Conservation (phyloP, 1,284 basidiomycete species). For the Earliella scabrosa region DNA sequence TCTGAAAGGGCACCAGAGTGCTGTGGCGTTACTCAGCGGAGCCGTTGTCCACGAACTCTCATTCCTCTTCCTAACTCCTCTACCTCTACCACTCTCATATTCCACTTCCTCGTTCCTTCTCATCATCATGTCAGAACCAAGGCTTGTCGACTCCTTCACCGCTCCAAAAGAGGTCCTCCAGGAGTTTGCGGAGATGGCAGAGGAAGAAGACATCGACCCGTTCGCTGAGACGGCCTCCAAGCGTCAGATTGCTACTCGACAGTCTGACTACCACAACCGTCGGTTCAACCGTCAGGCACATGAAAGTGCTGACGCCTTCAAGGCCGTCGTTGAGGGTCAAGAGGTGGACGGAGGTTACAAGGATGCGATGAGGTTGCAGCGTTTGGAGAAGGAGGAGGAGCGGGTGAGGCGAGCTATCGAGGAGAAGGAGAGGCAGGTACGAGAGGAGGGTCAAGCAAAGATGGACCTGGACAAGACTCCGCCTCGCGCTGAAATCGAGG, state of each 20-base stretch:
- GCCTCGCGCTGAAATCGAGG: slow-evolving; percentile 74
- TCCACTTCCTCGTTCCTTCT: slow-evolving; percentile 1
- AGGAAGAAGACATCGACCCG: slow-evolving; percentile 91
- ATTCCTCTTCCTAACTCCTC: background rate
- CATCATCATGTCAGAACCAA: slow-evolving; percentile 39
- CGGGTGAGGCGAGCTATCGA: slow-evolving; percentile 86
- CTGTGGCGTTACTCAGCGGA: slow-evolving; percentile 25
- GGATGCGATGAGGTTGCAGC: slow-evolving; percentile 93
- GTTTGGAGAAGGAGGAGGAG: slow-evolving; percentile 93
- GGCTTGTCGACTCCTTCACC: slow-evolving; percentile 83
- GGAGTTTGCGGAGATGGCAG: slow-evolving; percentile 92
- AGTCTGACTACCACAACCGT: slow-evolving; percentile 95
- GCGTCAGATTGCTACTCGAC: slow-evolving; percentile 92
- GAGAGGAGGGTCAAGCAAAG: slow-evolving; percentile 81
- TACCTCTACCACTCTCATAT: slow-evolving; percentile 3
- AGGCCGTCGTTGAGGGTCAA: slow-evolving; percentile 61
- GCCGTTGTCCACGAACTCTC: slow-evolving; percentile 7
- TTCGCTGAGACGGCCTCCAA: slow-evolving; percentile 92
- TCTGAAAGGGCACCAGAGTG: background rate
- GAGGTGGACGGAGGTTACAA: slow-evolving; percentile 90
- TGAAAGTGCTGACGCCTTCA: slow-evolving; percentile 82
- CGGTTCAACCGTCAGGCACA: slow-evolving; percentile 85
- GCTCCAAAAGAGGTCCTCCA: slow-evolving; percentile 93
- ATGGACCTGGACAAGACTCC: slow-evolving; percentile 90
- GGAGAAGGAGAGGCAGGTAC: slow-evolving; percentile 83